Conservation (phyloP, 345 rosid species). For the Rhizophora apiculata region DNA sequence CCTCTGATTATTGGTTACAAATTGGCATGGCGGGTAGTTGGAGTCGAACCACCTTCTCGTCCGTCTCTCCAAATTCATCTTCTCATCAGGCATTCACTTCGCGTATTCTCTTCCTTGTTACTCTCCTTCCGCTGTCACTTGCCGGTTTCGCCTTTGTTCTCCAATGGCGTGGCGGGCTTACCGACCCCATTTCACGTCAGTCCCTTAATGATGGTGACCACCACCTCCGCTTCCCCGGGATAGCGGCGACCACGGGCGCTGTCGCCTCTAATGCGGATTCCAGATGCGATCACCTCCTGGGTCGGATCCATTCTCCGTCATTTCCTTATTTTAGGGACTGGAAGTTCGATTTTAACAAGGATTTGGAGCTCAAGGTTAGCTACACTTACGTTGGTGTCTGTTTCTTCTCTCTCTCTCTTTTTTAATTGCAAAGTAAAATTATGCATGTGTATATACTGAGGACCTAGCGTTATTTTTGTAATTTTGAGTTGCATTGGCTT, state of each 20-base stretch:
- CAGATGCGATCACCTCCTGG: slow-evolving; percentile 55
- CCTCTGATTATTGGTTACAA: neutral
- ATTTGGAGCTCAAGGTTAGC: slow-evolving; percentile 80
- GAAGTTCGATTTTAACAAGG: slow-evolving; percentile 55
- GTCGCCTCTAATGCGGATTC: slow-evolving; percentile 35
- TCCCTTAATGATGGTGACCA: slow-evolving; percentile 30
- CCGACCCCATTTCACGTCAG: slow-evolving; percentile 39
- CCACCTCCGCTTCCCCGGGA: slow-evolving; percentile 61
- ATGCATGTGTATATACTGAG: neutral
- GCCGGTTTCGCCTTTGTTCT: slow-evolving; percentile 63
- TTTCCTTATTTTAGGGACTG: slow-evolving; percentile 71
- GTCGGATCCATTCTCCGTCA: slow-evolving; percentile 46
- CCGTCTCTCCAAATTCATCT: slow-evolving; percentile 20
- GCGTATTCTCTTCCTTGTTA: slow-evolving; percentile 44
- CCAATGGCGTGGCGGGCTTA: slow-evolving; percentile 60
- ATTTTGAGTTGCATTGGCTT: too few species aligned
- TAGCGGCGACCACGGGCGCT: slow-evolving; percentile 15
- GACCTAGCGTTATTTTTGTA: too few species aligned
- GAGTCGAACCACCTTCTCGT: slow-evolving; percentile 15
- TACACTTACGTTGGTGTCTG: neutral
- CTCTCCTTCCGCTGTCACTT: slow-evolving; percentile 52
- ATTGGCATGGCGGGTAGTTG: slow-evolving; percentile 46
- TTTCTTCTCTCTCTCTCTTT: neutral
- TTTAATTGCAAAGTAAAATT: neutral
- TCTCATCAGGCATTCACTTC: slow-evolving; percentile 23